These are phyloP conservation scores for Celoporthe dispersa DNA, from an alignment of 2,329 filamentous ascomycete genomes.

Conservation along the genomic window DNA sequence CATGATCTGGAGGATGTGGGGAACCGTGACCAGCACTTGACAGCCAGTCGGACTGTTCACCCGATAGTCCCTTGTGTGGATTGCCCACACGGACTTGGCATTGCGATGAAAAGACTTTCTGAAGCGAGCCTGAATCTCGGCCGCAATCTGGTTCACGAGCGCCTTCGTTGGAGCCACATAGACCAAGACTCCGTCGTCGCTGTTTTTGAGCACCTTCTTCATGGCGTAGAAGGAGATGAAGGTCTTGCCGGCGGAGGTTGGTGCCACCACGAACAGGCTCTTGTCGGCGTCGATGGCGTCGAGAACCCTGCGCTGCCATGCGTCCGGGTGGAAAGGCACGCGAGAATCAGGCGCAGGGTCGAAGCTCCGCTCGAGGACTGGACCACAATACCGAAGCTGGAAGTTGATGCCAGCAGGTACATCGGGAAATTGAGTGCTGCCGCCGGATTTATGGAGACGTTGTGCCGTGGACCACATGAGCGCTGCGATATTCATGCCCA, in stretches of 20 bases:
- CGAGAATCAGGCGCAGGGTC: constrained; percentile 70
- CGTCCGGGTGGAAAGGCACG: constrained; percentile 73
- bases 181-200: constrained; percentile 72
- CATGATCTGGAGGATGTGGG: constrained; percentile 81
- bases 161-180: constrained; percentile 85
- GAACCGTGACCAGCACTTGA: constrained; percentile 78
- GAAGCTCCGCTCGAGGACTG: constrained; percentile 76
- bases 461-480: constrained; percentile 33
- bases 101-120: constrained; percentile 65
- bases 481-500: constrained; percentile 26
- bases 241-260: constrained; percentile 80
- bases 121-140: constrained; percentile 76
- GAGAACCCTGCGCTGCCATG: constrained; percentile 75
- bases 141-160: constrained; percentile 81
- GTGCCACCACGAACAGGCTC: constrained; percentile 76
- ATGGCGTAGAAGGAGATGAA: constrained; percentile 87
- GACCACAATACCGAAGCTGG: constrained; percentile 70
- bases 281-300: constrained; percentile 73
- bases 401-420: constrained; percentile 50
- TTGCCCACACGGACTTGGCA: constrained; percentile 75
- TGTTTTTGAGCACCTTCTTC: constrained; percentile 71
- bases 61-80: constrained; percentile 75
- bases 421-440: background rate
- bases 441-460: constrained; percentile 23
- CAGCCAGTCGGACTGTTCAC: constrained; percentile 75